These are phyloP conservation scores for Spergularia marina DNA, from an alignment of 148 eudicot species.

Conservation along the genomic window DNA sequence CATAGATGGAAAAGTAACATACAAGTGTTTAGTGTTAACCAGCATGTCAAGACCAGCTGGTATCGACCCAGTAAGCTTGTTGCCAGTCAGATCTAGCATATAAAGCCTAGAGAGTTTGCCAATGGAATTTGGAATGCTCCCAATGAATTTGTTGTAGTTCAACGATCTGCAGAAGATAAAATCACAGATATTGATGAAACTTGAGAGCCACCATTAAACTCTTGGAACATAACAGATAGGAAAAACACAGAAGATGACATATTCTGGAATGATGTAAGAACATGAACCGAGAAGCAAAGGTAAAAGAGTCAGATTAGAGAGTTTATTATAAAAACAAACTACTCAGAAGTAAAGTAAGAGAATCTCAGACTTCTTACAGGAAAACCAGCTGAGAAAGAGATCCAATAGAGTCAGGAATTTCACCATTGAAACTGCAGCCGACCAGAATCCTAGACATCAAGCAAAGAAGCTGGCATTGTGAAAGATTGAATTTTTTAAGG, in stretches of 20 bases:
- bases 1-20: slow-evolving; percentile 13
- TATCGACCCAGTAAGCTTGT: slow-evolving; percentile 46
- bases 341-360: not conserved
- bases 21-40: slow-evolving; percentile 59
- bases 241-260: not conserved
- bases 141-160: slow-evolving; percentile 52
- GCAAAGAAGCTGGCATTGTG: not conserved
- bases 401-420: slow-evolving; percentile 67
- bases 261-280: too few species aligned
- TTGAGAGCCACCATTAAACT: not conserved
- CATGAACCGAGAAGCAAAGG: too few species aligned
- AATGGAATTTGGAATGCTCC: slow-evolving; percentile 44
- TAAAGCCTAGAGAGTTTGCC: slow-evolving; percentile 44
- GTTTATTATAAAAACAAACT: not conserved
- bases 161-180: slow-evolving; percentile 33
- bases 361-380: slow-evolving; percentile 47
- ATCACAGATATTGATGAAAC: too few species aligned
- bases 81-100: slow-evolving; percentile 56
- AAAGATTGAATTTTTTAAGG: not conserved
- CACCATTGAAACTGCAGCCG: slow-evolving; percentile 73
- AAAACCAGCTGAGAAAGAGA: slow-evolving; percentile 44
- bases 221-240: not conserved
- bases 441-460: slow-evolving; percentile 15
- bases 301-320: too few species aligned
- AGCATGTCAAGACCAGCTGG: slow-evolving; percentile 61